A percentile compares a stretch with the other conserved stretches of the same genome.
Conservation (phyloP, 2,329 filamentous ascomycete species). For the Epichloe elymi region DNA sequence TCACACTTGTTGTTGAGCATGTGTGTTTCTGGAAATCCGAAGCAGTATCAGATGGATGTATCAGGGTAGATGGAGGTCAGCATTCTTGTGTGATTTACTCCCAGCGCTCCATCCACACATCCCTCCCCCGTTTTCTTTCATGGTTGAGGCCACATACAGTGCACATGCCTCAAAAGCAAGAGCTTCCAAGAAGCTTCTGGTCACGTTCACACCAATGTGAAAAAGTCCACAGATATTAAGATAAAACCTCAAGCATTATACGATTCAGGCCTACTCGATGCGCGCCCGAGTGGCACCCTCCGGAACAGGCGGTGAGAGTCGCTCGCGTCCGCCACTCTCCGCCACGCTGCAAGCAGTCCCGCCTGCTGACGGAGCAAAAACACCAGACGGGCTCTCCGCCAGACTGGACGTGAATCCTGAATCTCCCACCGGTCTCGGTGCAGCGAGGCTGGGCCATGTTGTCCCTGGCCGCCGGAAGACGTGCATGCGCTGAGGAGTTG, state of each 20-base stretch:
- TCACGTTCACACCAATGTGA: too few relatives aligned
- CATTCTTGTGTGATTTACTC: too few relatives aligned
- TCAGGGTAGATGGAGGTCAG: too few relatives aligned
- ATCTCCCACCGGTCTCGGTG: neutral
- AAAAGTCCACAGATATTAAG: too few relatives aligned
- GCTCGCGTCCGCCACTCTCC: constrained; percentile 2
- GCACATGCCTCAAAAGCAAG: too few relatives aligned
- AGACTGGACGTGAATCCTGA: neutral
- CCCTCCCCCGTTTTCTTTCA: too few relatives aligned
- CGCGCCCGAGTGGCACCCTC: constrained; percentile 1
- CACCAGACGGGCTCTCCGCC: neutral
- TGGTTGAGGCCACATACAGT: too few relatives aligned
- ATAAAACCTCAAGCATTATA: too few relatives aligned
- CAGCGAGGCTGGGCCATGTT: constrained; percentile 1
- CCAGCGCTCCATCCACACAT: too few relatives aligned
- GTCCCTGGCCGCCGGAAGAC: constrained; percentile 10
- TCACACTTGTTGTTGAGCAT: neutral
- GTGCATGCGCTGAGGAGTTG: constrained; percentile 3
- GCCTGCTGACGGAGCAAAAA: constrained; percentile 5
- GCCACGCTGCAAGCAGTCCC: constrained; percentile 2
- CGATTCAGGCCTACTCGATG: neutral
- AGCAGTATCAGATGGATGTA: too few relatives aligned
- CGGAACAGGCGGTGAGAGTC: neutral
- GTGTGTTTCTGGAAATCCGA: neutral
- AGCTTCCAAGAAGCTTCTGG: too few relatives aligned